Evolutionary conservation across 257 asterid species (phyloP), one percentile per base, ranked within the genome.

Genomic region (Hygrophila difformis): DNA sequence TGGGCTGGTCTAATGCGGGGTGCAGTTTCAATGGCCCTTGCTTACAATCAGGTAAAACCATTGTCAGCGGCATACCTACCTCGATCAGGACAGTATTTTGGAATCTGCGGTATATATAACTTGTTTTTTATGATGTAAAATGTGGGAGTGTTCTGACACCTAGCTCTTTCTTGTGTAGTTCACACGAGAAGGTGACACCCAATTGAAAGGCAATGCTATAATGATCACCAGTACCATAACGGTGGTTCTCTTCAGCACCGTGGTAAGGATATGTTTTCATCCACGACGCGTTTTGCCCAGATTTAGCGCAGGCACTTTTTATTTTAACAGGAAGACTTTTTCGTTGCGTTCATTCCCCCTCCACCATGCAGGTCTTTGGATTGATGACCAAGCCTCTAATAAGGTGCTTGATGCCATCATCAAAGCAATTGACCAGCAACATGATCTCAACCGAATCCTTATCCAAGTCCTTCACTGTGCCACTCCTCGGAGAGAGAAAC

Each of bases 1-100:
- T 88, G 97, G 97, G 93, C 97, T 28, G 97, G 97, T 60, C 95
- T 88, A 39, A 84, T 88, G 97, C 77, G 95, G 12, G 97, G 97
- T 47, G 95, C 97, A 17, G 95, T 88, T n/a, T n/a, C n/a, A n/a
- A n/a, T n/a, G n/a, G n/a, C n/a, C n/a, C n/a, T n/a, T n/a, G n/a
- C n/a, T n/a, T 88, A 88, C 79, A 88, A 88, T 52, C 87, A 88
- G 94, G 97, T 88, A 56, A n/a, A n/a, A n/a, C n/a, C 52, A 11
- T 28, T 20, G 19, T 24, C 39, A 12, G 17, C 41, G n/a, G n/a
- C 16, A 15, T 39, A 9, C 5, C 44, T 39, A 9, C 18, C 11
- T n/a, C 44, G 2, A 14, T 39, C 4, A 4, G 29, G 29, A 24
- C 7, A 24, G 7, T 24, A 24, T 24, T 3, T 3, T 24, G 29